These are phyloP conservation scores for Colletotrichum sp. DNA, from an alignment of 2,329 filamentous ascomycete species.

Conservation along the genomic window DNA sequence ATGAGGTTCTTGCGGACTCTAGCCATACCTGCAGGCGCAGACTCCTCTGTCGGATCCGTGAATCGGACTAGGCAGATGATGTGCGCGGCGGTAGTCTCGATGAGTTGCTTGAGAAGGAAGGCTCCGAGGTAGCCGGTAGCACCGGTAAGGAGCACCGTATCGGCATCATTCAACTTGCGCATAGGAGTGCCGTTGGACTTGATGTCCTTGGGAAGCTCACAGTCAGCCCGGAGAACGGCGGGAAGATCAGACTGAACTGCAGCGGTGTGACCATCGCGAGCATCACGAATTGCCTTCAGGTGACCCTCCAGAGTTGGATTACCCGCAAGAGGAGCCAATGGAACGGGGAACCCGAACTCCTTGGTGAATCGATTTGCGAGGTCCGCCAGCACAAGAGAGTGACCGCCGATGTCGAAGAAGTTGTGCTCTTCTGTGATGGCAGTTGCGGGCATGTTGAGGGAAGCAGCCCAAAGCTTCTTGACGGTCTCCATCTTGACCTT, in stretches of 20 bases:
- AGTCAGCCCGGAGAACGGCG: conserved; percentile 70
- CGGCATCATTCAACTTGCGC: conserved; percentile 66
- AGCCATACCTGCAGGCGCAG: conserved; percentile 71
- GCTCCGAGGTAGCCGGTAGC: conserved; percentile 79
- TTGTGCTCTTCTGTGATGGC: conserved; percentile 73
- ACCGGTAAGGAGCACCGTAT: conserved; percentile 75
- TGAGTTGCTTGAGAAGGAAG: conserved; percentile 72
- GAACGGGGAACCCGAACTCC: conserved; percentile 75
- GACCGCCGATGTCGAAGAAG: conserved; percentile 83
- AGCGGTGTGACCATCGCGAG: conserved; percentile 75
- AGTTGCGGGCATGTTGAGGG: conserved; percentile 67
- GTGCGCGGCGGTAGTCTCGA: conserved; percentile 71
- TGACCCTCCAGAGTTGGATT: conserved; percentile 76
- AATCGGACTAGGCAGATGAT: conserved; percentile 79
- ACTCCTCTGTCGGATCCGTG: conserved; percentile 68
- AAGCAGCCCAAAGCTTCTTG: conserved; percentile 74
- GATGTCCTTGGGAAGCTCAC: conserved; percentile 73
- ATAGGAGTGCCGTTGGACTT: conserved; percentile 58
- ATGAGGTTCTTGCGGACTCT: conserved; percentile 77
- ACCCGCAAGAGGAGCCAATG: conserved; percentile 73
- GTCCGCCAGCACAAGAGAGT: conserved; percentile 79
- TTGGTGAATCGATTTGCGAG: conserved; percentile 73
- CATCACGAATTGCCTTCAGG: conserved; percentile 71
- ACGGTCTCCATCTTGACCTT: conserved; percentile 72
- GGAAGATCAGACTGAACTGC: conserved; percentile 79